Base-by-base conservation (phyloP, 2,329 filamentous ascomycete species). In the Mycosphaerella sp. region DNA sequence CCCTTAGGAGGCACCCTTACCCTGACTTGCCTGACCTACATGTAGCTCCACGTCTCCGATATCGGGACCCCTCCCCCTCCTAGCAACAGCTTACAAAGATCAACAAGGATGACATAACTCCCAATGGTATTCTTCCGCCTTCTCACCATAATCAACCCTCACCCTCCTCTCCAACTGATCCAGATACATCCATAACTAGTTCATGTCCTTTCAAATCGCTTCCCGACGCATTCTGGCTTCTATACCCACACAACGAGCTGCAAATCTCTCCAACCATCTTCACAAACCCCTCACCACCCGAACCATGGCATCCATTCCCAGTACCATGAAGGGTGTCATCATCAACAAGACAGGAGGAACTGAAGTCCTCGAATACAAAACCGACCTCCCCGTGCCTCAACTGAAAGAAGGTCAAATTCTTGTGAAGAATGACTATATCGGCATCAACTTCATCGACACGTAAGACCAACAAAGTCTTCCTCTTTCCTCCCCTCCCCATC, bases 401-500 rank as follows among this genome's bases (percentile, higher is more conserved):
- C 80, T 80, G 2, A 75, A 80, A 36, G 80, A 84, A n/a, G 84
- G 83, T 55, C 78, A 95, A 62, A 72, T 95, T 21, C 80, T 95
- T 3, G 81, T 95, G 55, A 86, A 85, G 72, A 95, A 95, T 71
- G 81, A 85, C 59, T 87, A 81, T 68, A 78, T 86, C 46, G 91
- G 90, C 56, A 76, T 95, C 57, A 95, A 95, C 73, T 95, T 81
- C 73, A 95, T 95, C 66, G 91, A 95, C 72, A 95, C 81, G 79
- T 83, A 70, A 64, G 73, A 36, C 26, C 4, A 26, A 4, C 4
- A 2, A 6, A 36, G 32, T 11, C 32, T 11, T 36, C 4, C 4
- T 61, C 26, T 11, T 41, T 17, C 14, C 14, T 17, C 14, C 14
- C 14, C 14, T 17, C 14, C 14, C 14, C 21, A 48, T 7, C 23